Base-by-base conservation (phyloP, 108 stramenopile genomes). In the Mediolabrus comicus region DNA sequence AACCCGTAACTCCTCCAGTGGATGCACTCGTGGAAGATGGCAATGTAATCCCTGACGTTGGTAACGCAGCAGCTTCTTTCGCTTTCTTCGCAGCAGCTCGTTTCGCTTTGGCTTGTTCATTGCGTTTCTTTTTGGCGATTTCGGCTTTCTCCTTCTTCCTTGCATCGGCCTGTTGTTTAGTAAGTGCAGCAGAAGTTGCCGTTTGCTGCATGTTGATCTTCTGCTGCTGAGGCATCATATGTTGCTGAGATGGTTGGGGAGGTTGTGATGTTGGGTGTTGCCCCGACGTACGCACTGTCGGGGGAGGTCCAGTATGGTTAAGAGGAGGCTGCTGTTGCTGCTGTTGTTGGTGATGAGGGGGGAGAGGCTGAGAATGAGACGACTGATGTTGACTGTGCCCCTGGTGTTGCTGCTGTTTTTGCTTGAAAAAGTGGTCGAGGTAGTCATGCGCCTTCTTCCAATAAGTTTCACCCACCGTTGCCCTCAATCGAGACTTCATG, bases 391-490 rank as follows among this genome's bases (percentile, higher is more conserved):
- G 26, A 16, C 52, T 62, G n/a, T n/a, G 43, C 52, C 7, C 25
- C 7, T 16, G 52, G 7, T n/a, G 46, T 26, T 57, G 62, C 43
- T 25, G 25, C 58, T 61, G 35, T 29, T 86, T 89, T 65, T 77
- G 74, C 22, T 74, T 43, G 46, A 87, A 59, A 71, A 87, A 90
- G 57, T 88, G 84, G 2, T 77, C 62, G 58, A 87, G 33, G 29
- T 87, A 89, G 9, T 61, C 67, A 30, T 89, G 67, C 0, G 89
- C 88, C 62, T 84, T 83, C 41, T 75, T 83, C 92, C 92, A 94
- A 62, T 91, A 90, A 0, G 41, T 9, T 22, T 87, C 87, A 25
- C 86, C 87, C 25, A 94, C 92, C 9, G 85, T 72, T 17, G 67
- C 62, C 35, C 77, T 75, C 41, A 94, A 75, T 25, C 80, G 76